These are phyloP conservation scores for Diaporthe citrichinensis DNA, from an alignment of 2,329 filamentous ascomycete genomes.

Conservation along the genomic window DNA sequence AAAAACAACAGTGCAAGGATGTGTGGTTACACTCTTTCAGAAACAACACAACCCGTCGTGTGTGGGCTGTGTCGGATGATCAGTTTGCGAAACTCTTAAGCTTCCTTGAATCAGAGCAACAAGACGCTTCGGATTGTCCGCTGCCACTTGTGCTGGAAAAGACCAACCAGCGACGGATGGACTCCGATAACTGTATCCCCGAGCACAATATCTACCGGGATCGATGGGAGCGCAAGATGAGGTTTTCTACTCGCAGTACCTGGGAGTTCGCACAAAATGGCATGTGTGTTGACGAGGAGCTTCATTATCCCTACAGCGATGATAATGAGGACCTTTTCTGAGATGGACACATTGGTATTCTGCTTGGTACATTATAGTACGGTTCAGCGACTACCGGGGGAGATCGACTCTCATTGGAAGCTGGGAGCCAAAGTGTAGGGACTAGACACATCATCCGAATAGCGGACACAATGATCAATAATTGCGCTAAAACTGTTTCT, in stretches of 20 bases:
- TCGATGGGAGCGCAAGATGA: slow-evolving; percentile 23
- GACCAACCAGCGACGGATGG: background rate
- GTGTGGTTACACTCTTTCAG: slow-evolving; percentile 4
- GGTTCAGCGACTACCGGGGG: no score
- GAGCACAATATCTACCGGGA: slow-evolving; percentile 20
- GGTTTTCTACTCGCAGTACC: background rate
- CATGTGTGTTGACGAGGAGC: background rate
- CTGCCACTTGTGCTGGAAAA: background rate
- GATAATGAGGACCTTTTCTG: background rate
- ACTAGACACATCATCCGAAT: no score
- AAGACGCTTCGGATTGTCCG: background rate
- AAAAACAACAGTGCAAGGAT: background rate
- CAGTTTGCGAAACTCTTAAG: background rate
- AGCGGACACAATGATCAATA: no score
- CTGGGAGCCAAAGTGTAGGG: no score
- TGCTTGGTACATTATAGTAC: background rate
- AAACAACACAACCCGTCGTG: background rate
- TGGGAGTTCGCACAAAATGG: background rate
- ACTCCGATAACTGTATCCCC: slow-evolving; percentile 3
- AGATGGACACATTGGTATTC: background rate
- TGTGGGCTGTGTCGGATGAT: background rate
- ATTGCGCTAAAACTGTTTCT: no score
- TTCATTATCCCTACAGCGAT: background rate
- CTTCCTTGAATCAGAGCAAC: background rate
- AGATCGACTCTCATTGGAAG: no score